Evolutionary conservation across 768 basidiomycete genomes (phyloP).

Genomic region (Russula griseocarnosa): DNA sequence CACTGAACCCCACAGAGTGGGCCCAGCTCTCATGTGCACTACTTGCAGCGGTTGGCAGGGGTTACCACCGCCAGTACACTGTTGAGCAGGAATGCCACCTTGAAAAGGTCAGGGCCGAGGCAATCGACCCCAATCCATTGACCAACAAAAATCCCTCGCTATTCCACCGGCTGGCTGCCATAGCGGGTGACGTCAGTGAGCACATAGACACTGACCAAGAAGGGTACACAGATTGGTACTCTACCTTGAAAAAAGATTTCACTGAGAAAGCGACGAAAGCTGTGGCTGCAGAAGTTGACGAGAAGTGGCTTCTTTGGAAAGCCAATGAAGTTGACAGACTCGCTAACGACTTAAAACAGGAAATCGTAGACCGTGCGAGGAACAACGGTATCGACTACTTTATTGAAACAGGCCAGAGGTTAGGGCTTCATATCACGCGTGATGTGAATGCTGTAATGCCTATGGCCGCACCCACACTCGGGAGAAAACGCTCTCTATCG

Average conservation of each 20-base stretch:
- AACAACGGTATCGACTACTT: not conserved
- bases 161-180: not conserved
- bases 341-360: fast-evolving
- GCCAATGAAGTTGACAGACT: not conserved
- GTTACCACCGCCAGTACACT: not conserved
- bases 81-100: not conserved
- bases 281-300: not conserved
- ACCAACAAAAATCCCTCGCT: not conserved
- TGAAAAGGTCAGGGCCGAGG: not conserved
- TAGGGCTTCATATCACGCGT: too few relatives aligned
- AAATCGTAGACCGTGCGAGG: not conserved
- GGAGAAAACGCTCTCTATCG: too few relatives aligned
- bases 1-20: not conserved
- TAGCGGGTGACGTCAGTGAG: not conserved
- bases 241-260: not conserved
- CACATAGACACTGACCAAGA: not conserved
- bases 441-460: fast-evolving
- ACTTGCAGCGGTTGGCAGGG: not conserved
- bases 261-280: not conserved
- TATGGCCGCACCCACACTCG: too few relatives aligned
- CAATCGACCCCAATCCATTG: not conserved
- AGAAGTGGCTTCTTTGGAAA: not conserved
- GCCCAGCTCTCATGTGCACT: not conserved
- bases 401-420: too few relatives aligned
- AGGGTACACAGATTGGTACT: too few relatives aligned